Base-by-base conservation (phyloP, 148 eudicot species). In the Agrostemma githago region DNA sequence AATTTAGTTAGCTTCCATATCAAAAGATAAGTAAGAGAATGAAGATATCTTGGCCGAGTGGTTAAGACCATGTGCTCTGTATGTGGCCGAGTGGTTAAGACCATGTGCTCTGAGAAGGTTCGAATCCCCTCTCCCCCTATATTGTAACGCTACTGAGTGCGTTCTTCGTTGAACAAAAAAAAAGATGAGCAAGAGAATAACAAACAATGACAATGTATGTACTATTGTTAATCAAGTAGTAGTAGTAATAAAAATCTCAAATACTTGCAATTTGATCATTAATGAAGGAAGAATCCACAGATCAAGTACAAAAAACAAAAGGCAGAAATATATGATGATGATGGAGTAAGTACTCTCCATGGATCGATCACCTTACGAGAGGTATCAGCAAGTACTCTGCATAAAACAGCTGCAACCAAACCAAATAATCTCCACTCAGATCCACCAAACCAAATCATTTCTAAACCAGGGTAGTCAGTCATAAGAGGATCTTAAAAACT, bases 321-420 rank as follows among this genome's bases (percentile, higher is more conserved):
- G 42, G 58, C 58, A 43, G 9, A 71, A 46, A 34, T 26, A 26
- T 26, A 26, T 26, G 34, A 26, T 26, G 34, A 26, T 26, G 34
- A 26, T 26, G 34, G 34, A 56, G 60, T 40, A 59, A 51, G 38
- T 64, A 66, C 51, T 65, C 64, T 72, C 58, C 71, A 34, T 65
- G 26, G 62, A 39, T 26, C 9, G 51, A 46, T 81, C 88, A 92
- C 81, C 97, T 87, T 58, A 92, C 96, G 26, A 96, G 86, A 5
- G 99, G 99, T 82, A 96, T 92, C 78, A 96, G 86, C 83, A 96
- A 80, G 83, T 96, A 96, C 80, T 96, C 99, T 3, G 99, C 97
- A 61, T 96, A 96, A 82, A 96, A 96, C 38, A 96, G 94, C 97
- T 96, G 97, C 94, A 84, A 72, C 9, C 64, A 72, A 19, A 77